Base-by-base conservation (phyloP, 345 rosid species). In the Hevea brasiliensis region DNA sequence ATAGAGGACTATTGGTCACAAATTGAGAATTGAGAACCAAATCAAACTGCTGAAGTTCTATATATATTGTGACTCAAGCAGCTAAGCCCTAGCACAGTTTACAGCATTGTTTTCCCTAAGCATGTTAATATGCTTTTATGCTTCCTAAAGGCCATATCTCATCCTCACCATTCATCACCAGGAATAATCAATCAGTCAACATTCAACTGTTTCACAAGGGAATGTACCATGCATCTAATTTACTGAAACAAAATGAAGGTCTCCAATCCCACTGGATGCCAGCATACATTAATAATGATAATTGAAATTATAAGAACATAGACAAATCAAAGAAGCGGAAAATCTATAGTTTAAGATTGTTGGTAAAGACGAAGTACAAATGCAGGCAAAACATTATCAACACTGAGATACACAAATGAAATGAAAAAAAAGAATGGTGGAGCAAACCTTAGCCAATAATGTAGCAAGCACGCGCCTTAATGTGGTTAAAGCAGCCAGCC, bases 391-490 rank as follows among this genome's bases (percentile, higher is more conserved):
- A 23, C 67, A 63, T 10, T 41, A 63, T 63, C 17, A 63, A 63
- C 67, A 63, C 48, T 41, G 15, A 9, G 1, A 17, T 45, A 24
- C 60, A 23, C 32, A 61, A 40, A 50, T 51, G 54, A 77, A 77
- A 14, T 18, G 26, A 67, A 44, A n/a, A 21, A 27, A 12, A 44
- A 12, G 35, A 13, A 21, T 35, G 26, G 14, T 14, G 14, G 48
- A 40, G 66, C 79, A 32, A 81, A 94, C 98, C 98, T 92, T 88
- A 12, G 97, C 97, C 83, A 94, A 83, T 76, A 92, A 92, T 23
- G 92, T 81, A 78, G 97, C 95, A 35, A 92, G 85, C 1, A 84
- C 83, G 75, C 76, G 81, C 85, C 92, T 92, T 70, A 90, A 70
- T 53, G 80, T 67, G 71, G 85, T 57, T 61, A 94, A 81, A 60